Evolutionary conservation across 2,329 filamentous ascomycete species (phyloP).

Genomic region (Mariannaea sp.): DNA sequence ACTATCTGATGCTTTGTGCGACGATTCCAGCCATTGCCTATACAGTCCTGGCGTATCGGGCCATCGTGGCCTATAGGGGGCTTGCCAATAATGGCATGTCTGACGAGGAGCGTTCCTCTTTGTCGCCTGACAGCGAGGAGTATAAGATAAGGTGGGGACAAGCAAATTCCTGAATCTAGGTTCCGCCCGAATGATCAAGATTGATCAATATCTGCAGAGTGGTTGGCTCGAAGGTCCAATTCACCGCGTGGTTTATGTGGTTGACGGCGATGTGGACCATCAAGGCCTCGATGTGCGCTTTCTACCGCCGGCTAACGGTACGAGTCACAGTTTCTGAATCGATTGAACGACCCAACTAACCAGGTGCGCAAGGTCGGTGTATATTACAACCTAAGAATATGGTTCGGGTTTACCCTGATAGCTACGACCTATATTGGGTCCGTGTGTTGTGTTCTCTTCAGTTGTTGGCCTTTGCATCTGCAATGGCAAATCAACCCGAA

Average conservation of each 20-base stretch:
- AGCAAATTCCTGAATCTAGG: neutral
- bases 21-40: constrained; percentile 1
- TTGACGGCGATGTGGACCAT: constrained; percentile 7
- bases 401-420: neutral
- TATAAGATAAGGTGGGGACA: constrained; percentile 3
- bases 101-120: constrained; percentile 1
- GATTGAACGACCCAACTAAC: neutral
- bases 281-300: constrained; percentile 11
- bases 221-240: constrained; percentile 9
- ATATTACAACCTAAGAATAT: neutral
- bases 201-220: too few relatives aligned
- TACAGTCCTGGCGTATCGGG: constrained; percentile 3
- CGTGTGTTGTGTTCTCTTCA: constrained; percentile 2
- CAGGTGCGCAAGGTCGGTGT: neutral
- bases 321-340: neutral
- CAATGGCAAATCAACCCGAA: constrained; percentile 12
- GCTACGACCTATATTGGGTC: neutral
- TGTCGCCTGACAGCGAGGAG: constrained; percentile 6
- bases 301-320: constrained; percentile 10
- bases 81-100: constrained; percentile 14
- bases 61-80: neutral
- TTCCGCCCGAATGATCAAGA: neutral
- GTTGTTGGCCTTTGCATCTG: constrained; percentile 3
- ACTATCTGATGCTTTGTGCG: constrained; percentile 9
- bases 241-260: constrained; percentile 5